These are phyloP conservation scores for Mortierella sp. DNA, from an alignment of 371 early-diverging fungal species.

Conservation along the genomic window DNA sequence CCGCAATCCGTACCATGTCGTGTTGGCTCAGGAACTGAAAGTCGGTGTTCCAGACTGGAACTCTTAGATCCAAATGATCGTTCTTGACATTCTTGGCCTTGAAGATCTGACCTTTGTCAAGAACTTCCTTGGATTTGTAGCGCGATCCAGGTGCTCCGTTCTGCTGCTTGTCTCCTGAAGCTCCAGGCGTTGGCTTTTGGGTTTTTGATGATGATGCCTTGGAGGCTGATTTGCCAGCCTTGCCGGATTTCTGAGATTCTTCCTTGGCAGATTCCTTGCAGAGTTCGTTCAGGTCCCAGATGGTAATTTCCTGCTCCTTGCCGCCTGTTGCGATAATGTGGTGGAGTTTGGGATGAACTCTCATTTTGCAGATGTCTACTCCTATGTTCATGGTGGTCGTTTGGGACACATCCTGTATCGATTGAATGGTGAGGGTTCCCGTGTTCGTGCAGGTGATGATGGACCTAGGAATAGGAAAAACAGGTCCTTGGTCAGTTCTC, in stretches of 20 bases:
- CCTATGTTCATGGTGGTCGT: conserved; percentile 32
- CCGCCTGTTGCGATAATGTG: conserved; percentile 87
- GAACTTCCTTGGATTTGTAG: conserved; percentile 47
- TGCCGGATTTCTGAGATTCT: conserved; percentile 2
- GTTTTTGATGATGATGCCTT: conserved; percentile 15
- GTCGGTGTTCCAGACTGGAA: conserved; percentile 91
- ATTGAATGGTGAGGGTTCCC: conserved; percentile 42
- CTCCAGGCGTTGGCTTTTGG: conserved; percentile 31
- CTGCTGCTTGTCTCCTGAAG: conserved; percentile 50
- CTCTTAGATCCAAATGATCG: conserved; percentile 83
- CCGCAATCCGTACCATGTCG: conserved; percentile 65
- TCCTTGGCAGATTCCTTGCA: conserved; percentile 16
- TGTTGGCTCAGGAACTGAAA: conserved; percentile 76
- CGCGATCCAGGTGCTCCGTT: conserved; percentile 35
- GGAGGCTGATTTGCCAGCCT: conserved; percentile 8
- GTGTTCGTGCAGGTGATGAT: conserved; percentile 62
- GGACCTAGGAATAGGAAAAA: conserved; percentile 38
- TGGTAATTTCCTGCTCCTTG: conserved; percentile 81
- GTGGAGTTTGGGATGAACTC: conserved; percentile 70
- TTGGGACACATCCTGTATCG: conserved; percentile 20
- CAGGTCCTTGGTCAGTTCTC: no score
- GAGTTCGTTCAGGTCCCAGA: conserved; percentile 75
- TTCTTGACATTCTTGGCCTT: conserved; percentile 75
- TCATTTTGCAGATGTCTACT: conserved; percentile 72
- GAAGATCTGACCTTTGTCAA: conserved; percentile 61